Evolutionary conservation across 768 basidiomycete species (phyloP), one percentile per base, ranked within the genome.

Genomic region (Mycena alexandri): DNA sequence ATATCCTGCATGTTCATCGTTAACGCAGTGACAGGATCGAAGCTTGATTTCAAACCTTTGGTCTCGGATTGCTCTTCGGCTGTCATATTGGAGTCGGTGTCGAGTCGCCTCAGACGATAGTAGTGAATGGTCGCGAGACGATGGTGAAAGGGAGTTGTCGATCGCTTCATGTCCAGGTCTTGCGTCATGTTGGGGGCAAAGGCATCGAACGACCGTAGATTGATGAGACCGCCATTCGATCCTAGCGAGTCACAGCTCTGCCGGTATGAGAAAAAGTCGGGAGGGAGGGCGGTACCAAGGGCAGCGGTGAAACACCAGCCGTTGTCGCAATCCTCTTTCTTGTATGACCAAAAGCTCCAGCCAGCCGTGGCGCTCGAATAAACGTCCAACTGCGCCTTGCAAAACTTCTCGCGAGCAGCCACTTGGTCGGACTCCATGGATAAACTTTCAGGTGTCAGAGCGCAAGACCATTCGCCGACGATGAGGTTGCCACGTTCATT

Each of bases 401-500:
- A 90, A 71, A 91, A 92, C 5, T 82, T 75, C 59, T 76, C 79
- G 34, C 82, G 79, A 19, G 87, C 85, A 6, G 74, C 76, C 25
- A 79, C 76, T 16, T 82, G 79, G 72, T 91, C 79, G 4, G 70
- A 41, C 65, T 87, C 88, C 11, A 76, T 76, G 9, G 83, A 75
- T 19, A 90, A 72, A 69, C 91, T 90, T 61, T 86, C 71, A 3
- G 87, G 85, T 59, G 92, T 89, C 67, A 95, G 79, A 0, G 90
- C 91, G 22, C 90, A 93, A n/a, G 91, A 93, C 88, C 90, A 95
- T 74, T 95, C 94, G 24, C 86, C 93, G 3, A 95, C 84, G n/a
- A 95, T 83, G 14, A 96, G 75, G 22, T 89, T 89, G 11, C 72
- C n/a, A n/a, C n/a, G 76, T 48, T 77, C 72, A 46, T 72, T 71